Base-by-base conservation (phyloP, 495 filamentous ascomycete species). In the Choiromyces venosus region DNA sequence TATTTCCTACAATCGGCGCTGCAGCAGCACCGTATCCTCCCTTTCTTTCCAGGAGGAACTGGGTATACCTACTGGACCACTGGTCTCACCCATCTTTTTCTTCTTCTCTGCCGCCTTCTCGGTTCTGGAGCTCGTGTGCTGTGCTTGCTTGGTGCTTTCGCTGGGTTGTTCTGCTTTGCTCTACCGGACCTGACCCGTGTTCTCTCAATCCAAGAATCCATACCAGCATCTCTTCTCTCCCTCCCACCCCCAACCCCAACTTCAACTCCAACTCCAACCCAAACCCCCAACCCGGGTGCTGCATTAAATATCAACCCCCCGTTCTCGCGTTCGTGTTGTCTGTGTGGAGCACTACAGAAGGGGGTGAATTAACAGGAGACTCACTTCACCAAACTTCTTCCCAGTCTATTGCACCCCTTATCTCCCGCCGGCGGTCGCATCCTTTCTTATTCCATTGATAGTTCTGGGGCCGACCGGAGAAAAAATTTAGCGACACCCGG, bases 281-380 rank as follows among this genome's bases (percentile, higher is more conserved):
- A 85, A 66, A 79, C 83, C 72, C 74, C 75, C 64, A 76, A 65
- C 74, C 81, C 79, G 78, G 71, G 65, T 73, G 78, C 81, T 35
- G 66, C 73, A 40, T 71, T 75, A 42, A 77, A 82, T 78, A 73
- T 77, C 52, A 61, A 61, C 52, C 52, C n/a, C n/a, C 52, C 52
- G n/a, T 61, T 61, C n/a, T 25, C 52, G n/a, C 52, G 52, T 16
- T 16, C n/a, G 52, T 29, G 52, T 56, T 56, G 46, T 29, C 16
- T 61, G 52, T 61, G 52, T 29, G n/a, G 29, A 29, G 52, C n/a
- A 56, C n/a, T 14, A 10, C n/a, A 29, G 52, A 61, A 61, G 52
- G 52, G 52, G 52, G 52, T 29, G 52, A 25, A 61, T 61, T 61
- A 14, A 14, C 25, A 29, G 52, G 52, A 61, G 52, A 29, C 52